phyloP scores from a whole-genome alignment of 106 monocot genomes.

The Platanthera zijinensis region DNA sequence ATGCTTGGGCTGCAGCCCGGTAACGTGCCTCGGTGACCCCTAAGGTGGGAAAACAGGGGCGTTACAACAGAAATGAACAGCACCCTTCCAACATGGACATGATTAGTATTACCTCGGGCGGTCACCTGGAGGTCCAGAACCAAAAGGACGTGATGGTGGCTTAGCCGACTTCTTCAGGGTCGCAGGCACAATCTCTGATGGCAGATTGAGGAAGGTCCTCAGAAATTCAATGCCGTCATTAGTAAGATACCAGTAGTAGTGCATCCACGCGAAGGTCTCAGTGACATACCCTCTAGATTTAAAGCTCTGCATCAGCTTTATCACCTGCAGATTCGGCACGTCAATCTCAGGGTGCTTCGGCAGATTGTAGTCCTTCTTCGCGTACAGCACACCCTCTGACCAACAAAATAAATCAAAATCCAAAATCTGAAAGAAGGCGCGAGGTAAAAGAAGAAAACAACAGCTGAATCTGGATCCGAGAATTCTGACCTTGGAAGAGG shows the following conservation, averaged over 20 bases:
- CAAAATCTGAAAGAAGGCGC: too few relatives aligned
- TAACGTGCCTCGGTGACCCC: too few relatives aligned
- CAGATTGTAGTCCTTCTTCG: conserved; percentile 93
- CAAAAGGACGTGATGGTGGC: conserved; percentile 57
- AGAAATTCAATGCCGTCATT: conserved; percentile 85
- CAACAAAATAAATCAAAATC: background rate
- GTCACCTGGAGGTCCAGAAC: conserved; percentile 63
- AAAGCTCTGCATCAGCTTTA: conserved; percentile 98
- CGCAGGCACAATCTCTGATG: conserved; percentile 86
- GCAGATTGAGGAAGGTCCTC: conserved; percentile 65
- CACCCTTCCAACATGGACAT: background rate
- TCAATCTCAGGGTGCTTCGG: conserved; percentile 80
- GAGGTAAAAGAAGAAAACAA: too few relatives aligned
- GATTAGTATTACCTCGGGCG: conserved; percentile 51
- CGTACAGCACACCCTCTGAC: conserved; percentile 80
- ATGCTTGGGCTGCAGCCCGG: too few relatives aligned
- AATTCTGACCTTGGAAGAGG: conserved; percentile 62
- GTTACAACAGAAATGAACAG: too few relatives aligned
- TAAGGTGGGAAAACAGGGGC: too few relatives aligned
- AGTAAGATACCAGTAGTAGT: conserved; percentile 94
- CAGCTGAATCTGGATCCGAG: background rate
- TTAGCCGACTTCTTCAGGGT: conserved; percentile 82
- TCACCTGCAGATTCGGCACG: conserved; percentile 89
- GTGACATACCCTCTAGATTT: conserved; percentile 83
- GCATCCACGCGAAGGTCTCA: conserved; percentile 91